Percentiles rank a stretch among this genome's conserved stretches.
These are phyloP conservation scores for Arxiozyma slooffiae DNA, from an alignment of 1,139 yeast genomes.

Conservation along the genomic window DNA sequence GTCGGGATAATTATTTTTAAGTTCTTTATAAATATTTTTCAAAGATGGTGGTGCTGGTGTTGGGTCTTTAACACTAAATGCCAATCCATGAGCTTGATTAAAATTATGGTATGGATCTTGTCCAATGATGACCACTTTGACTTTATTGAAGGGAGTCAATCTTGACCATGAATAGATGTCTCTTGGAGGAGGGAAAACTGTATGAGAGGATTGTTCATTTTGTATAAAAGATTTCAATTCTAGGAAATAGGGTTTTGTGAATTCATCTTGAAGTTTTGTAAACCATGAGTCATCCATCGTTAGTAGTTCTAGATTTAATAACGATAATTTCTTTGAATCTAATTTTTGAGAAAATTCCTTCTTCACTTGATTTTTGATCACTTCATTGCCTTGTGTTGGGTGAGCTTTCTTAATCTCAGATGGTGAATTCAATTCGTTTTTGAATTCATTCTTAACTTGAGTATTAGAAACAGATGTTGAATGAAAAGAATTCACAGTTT, in stretches of 20 bases:
- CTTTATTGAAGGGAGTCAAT: slow-evolving; percentile 63
- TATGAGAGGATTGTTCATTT: slow-evolving; percentile 16
- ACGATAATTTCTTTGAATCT: slow-evolving; percentile 41
- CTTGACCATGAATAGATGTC: slow-evolving; percentile 93
- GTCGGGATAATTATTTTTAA: slow-evolving; percentile 60
- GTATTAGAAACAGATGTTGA: neutral
- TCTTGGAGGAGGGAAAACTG: slow-evolving; percentile 63
- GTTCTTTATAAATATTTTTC: slow-evolving; percentile 73
- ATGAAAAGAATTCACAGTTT: neutral
- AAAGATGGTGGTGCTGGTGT: slow-evolving; percentile 85
- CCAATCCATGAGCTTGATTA: slow-evolving; percentile 94
- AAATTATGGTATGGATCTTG: slow-evolving; percentile 94
- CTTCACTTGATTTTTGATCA: neutral
- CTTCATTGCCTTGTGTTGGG: neutral
- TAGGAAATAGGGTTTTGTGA: slow-evolving; percentile 81
- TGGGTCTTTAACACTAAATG: slow-evolving; percentile 82
- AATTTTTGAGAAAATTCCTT: slow-evolving; percentile 45
- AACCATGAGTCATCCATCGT: slow-evolving; percentile 77
- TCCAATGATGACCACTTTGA: slow-evolving; percentile 76
- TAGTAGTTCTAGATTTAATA: slow-evolving; percentile 58
- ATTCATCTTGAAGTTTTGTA: slow-evolving; percentile 52
- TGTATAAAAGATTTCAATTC: slow-evolving; percentile 40
- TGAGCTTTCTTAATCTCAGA: neutral
- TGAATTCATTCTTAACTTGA: slow-evolving; percentile 5
- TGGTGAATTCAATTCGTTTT: neutral